phyloP scores from a whole-genome alignment of 176 grass and related monocot genomes.

The Poa pratensis region DNA sequence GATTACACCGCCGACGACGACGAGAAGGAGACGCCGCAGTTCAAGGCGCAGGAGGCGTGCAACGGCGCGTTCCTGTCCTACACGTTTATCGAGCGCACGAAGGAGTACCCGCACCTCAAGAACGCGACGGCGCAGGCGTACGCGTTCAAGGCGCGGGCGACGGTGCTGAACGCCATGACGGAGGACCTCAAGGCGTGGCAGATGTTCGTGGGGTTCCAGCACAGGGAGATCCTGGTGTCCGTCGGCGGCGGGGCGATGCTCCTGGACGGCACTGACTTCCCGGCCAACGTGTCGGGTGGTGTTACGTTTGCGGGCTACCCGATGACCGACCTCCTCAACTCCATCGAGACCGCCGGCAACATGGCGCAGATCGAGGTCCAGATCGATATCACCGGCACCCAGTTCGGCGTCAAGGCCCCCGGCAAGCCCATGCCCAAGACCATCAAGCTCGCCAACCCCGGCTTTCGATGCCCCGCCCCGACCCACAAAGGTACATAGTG shows the following conservation, averaged over 20 bases:
- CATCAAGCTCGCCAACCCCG: conserved; percentile 72
- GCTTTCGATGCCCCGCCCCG: conserved; percentile 69
- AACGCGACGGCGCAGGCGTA: conserved; percentile 92
- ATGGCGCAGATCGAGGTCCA: conserved; percentile 65
- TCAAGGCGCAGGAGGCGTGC: conserved; percentile 71
- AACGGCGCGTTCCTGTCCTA: conserved; percentile 88
- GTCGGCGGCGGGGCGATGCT: conserved; percentile 60
- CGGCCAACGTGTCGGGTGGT: conserved; percentile 70
- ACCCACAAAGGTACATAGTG: conserved; percentile 68
- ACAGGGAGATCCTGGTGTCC: conserved; percentile 80
- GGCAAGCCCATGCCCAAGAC: conserved; percentile 79
- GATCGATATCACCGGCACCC: conserved; percentile 77
- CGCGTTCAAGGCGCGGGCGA: conserved; percentile 72
- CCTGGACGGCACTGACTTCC: conserved; percentile 62
- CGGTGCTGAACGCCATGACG: conserved; percentile 78
- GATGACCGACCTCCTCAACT: conserved; percentile 73
- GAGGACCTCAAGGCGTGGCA: conserved; percentile 80
- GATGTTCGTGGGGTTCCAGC: conserved; percentile 93
- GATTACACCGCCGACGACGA: conserved; percentile 44
- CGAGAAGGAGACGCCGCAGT: conserved; percentile 38
- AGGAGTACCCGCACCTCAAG: conserved; percentile 86
- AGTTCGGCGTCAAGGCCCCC: conserved; percentile 86
- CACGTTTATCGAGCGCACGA: conserved; percentile 77
- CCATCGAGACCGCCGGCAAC: conserved; percentile 91
- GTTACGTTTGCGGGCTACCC: conserved; percentile 68